These are phyloP conservation scores for Mortierella sp. DNA, from an alignment of 371 early-diverging fungal genomes.

Conservation along the genomic window DNA sequence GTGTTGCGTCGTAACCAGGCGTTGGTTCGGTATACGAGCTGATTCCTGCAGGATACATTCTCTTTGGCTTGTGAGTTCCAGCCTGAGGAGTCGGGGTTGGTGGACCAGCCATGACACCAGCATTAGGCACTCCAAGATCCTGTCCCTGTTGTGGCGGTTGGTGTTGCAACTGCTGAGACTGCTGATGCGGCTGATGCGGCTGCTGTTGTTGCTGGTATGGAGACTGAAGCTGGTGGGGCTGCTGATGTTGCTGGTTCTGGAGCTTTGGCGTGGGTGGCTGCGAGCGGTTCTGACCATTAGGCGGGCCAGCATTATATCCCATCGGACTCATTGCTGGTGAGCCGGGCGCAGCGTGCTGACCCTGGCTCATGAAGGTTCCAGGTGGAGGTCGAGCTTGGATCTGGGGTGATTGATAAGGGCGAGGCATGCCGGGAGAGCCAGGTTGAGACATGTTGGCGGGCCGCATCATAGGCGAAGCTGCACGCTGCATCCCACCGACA, in stretches of 20 bases:
- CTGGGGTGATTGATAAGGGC: constrained; percentile 48
- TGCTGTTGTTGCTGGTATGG: constrained; percentile 19
- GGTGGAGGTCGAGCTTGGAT: constrained; percentile 41
- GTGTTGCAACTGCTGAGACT: constrained; percentile 14
- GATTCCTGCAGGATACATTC: constrained; percentile 68
- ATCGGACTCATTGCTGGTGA: constrained; percentile 46
- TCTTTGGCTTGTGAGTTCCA: constrained; percentile 56
- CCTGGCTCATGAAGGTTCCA: constrained; percentile 24
- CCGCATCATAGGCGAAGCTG: constrained; percentile 49
- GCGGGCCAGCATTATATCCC: constrained; percentile 43
- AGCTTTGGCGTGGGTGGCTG: constrained; percentile 45
- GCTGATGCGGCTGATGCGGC: constrained; percentile 14
- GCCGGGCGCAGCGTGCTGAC: constrained; percentile 29
- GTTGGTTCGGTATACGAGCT: constrained; percentile 30
- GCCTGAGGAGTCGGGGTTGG: constrained; percentile 34
- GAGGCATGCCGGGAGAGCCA: constrained; percentile 46
- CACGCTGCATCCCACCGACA: constrained; percentile 33
- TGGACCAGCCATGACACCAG: constrained; percentile 25
- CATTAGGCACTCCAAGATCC: constrained; percentile 12
- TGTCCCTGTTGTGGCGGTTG: constrained; percentile 17
- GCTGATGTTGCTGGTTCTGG: constrained; percentile 30
- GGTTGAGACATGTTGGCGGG: constrained; percentile 40
- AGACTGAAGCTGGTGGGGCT: constrained; percentile 20
- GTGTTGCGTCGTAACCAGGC: constrained; percentile 24
- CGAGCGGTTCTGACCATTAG: constrained; percentile 41